These are phyloP conservation scores for Tetrahymena borealis DNA, from an alignment of 73 alveolate species.

Conservation along the genomic window DNA sequence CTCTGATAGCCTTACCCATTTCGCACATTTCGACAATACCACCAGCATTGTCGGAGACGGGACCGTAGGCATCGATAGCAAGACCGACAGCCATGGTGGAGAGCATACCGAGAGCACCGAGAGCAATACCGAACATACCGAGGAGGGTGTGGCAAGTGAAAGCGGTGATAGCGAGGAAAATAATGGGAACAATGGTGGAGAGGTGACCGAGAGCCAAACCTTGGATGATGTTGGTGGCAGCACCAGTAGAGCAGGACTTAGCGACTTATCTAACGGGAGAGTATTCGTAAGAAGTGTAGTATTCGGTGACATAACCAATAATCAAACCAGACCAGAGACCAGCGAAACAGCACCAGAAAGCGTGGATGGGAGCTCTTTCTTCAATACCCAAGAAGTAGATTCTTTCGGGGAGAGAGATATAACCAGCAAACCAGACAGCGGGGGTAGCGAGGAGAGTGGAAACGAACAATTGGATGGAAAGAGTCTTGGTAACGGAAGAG, in stretches of 20 bases:
- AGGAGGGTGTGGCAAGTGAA: constrained; percentile 56
- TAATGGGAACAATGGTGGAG: constrained; percentile 63
- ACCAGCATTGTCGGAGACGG: constrained; percentile 74
- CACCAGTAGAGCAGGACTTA: constrained; percentile 62
- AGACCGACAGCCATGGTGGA: constrained; percentile 60
- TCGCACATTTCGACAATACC: constrained; percentile 77
- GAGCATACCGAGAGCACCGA: constrained; percentile 76
- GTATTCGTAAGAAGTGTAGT: constrained; percentile 63
- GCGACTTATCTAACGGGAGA: constrained; percentile 65
- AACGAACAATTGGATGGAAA: constrained; percentile 54
- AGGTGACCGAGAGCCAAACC: constrained; percentile 71
- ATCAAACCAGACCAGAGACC: constrained; percentile 68
- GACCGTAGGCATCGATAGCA: constrained; percentile 70
- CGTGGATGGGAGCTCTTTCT: constrained; percentile 44
- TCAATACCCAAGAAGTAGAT: constrained; percentile 44
- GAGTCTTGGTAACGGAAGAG: constrained; percentile 53
- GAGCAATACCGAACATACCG: constrained; percentile 68
- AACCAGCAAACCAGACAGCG: constrained; percentile 47
- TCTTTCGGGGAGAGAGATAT: constrained; percentile 46
- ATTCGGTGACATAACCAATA: constrained; percentile 65
- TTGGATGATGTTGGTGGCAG: constrained; percentile 65
- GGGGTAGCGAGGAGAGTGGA: constrained; percentile 70
- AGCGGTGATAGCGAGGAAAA: constrained; percentile 57
- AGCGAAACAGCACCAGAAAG: constrained; percentile 49
- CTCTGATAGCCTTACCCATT: constrained; percentile 48